Percentiles rank a stretch among this genome's conserved stretches.
phyloP scores from a whole-genome alignment of 495 filamentous ascomycete genomes.

The Bacidia gigantensis region DNA sequence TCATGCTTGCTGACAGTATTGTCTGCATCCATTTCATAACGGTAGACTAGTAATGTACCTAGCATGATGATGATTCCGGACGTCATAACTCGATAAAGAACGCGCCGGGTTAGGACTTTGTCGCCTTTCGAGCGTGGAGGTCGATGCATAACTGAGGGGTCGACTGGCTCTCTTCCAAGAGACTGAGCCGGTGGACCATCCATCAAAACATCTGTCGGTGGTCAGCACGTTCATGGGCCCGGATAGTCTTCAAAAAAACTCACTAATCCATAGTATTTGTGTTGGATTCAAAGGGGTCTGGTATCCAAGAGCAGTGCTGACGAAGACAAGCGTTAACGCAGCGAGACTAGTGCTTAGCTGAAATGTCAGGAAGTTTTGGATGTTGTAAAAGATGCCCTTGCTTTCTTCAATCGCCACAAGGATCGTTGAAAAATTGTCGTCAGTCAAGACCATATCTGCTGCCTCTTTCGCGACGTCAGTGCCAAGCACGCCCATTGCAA shows the following conservation, averaged over 20 bases:
- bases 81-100: constrained; percentile 75
- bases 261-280: constrained; percentile 99
- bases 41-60: constrained; percentile 83
- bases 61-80: constrained; percentile 79
- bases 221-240: too few relatives aligned
- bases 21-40: constrained; percentile 63
- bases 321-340: constrained; percentile 74
- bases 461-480: constrained; percentile 98
- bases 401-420: constrained; percentile 93
- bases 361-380: constrained; percentile 98
- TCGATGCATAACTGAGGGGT: constrained; percentile 83
- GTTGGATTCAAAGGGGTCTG: constrained; percentile 93
- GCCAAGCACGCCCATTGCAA: constrained; percentile 88
- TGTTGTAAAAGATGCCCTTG: constrained; percentile 98
- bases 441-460: constrained; percentile 97
- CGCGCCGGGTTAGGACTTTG: constrained; percentile 67
- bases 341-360: constrained; percentile 96
- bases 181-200: constrained; percentile 96
- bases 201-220: constrained; percentile 82
- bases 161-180: constrained; percentile 88
- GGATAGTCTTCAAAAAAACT: constrained; percentile 23
- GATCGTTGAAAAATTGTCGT: constrained; percentile 97
- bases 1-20: constrained; percentile 75
- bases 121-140: constrained; percentile 76
- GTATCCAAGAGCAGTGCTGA: constrained; percentile 85